Evolutionary conservation across 2,329 filamentous ascomycete genomes (phyloP), one percentile per base, ranked within the genome.

Genomic region (Xylariales sp.): DNA sequence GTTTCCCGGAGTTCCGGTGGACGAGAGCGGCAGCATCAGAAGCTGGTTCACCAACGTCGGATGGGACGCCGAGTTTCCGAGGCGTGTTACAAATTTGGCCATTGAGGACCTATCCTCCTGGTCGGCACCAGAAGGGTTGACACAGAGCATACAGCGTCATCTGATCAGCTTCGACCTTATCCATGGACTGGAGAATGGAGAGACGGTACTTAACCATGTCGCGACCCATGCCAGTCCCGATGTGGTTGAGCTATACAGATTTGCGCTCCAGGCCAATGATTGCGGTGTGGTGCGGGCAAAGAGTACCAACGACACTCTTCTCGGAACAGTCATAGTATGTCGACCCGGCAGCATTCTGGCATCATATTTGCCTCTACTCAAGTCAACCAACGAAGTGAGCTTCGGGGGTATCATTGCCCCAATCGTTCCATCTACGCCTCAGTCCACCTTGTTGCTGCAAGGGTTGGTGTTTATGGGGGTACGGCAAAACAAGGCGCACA

Each of bases 1-100:
- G 17, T 96, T 90, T 53, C 76, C 88, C 0, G 91, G 90, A 0
- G 85, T 95, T 8, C 89, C 90, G 0, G 64, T 72, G 2, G 69
- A 74, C 5, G 69, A 74, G 45, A 66, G 71, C 33, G 65, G 65
- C 14, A 52, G 57, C 7, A 58, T 70, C 27, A 77, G 74, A 47
- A 79, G 86, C 30, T 97, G 90, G 90, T 95, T 96, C 58, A 78
- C 83, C n/a, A 87, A 83, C 47, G 76, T 89, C 32, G 90, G 91
- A 12, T 96, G 90, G 90, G 89, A 94, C 52, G 83, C 70, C 0
- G 69, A 76, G 32, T 78, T 76, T 41, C 73, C 75, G 3, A 67
- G 71, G 10, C 67, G 72, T 12, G 52, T 79, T 15, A 70, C 69
- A 51, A 89, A 84, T 56, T 82, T 94, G 72, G 66, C 81, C 3